Evolutionary conservation across 768 basidiomycete species (phyloP).

Genomic region (Xerocomellus amylosporus): DNA sequence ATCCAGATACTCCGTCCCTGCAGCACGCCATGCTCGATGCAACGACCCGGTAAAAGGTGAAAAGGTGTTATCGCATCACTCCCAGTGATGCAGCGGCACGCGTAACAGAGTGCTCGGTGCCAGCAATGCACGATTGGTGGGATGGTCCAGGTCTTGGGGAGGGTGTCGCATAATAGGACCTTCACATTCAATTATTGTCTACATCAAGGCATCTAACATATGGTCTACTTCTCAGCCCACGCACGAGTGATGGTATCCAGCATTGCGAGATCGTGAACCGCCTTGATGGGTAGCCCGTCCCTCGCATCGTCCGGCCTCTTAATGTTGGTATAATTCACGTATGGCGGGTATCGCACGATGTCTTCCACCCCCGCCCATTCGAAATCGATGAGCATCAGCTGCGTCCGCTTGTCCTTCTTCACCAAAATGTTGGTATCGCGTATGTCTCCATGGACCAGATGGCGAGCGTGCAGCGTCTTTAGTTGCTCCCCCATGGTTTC

Average conservation of each 20-base stretch:
- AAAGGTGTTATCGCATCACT: conserved; percentile 48
- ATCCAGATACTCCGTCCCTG: background rate
- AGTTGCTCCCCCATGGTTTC: too few species aligned
- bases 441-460: too few species aligned
- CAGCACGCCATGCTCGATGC: conserved; percentile 8
- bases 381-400: conserved; percentile 17
- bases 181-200: too few species aligned
- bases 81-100: conserved; percentile 36
- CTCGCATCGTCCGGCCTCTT: background rate
- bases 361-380: background rate
- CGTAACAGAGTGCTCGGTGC: conserved; percentile 40
- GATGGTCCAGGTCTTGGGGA: too few species aligned
- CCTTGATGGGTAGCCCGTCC: conserved; percentile 23
- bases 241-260: background rate
- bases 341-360: background rate
- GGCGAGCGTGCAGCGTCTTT: too few species aligned
- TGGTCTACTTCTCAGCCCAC: too few species aligned
- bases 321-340: background rate
- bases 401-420: too few species aligned
- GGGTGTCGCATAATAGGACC: too few species aligned
- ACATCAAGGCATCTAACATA: too few species aligned
- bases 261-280: background rate
- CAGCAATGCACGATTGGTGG: conserved; percentile 43
- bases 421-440: too few species aligned
- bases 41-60: conserved; percentile 15